Conservation (phyloP, 1,284 basidiomycete species). For the Rhodotorula sp. region DNA sequence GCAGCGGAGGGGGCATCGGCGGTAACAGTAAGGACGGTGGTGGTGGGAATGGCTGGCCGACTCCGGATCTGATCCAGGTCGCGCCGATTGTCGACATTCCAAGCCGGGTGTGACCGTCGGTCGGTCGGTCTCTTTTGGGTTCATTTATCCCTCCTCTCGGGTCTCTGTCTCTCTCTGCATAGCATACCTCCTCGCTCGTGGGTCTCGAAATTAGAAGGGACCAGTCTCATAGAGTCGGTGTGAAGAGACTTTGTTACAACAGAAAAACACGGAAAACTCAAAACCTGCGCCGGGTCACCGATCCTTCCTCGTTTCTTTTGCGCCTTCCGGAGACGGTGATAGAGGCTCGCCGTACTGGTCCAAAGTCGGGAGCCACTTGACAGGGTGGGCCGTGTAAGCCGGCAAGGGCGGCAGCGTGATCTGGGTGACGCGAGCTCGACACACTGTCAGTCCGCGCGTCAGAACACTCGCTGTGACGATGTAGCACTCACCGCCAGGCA, state of each 20-base stretch:
- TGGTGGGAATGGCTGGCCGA: neutral
- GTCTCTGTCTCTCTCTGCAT: neutral
- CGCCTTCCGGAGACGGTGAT: neutral
- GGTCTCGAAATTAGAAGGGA: neutral
- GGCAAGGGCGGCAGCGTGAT: conserved; percentile 29
- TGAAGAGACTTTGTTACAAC: neutral
- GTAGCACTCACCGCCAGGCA: conserved; percentile 14
- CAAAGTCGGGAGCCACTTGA: conserved; percentile 29
- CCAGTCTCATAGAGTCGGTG: neutral
- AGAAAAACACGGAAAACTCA: neutral
- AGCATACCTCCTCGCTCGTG: neutral
- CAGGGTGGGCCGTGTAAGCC: conserved; percentile 34
- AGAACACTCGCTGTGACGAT: no score
- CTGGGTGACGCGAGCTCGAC: neutral
- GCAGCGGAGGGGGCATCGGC: no score
- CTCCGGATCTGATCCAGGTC: neutral
- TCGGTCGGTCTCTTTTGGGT: neutral
- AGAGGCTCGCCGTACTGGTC: conserved; percentile 17
- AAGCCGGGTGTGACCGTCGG: neutral
- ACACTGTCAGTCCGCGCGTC: neutral
- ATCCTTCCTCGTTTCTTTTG: neutral
- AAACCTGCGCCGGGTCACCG: neutral
- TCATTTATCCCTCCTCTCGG: neutral
- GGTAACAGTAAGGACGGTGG: neutral
- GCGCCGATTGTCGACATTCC: neutral